These are phyloP conservation scores for Rubia occidens DNA, from an alignment of 305 asterid species.

Conservation along the genomic window DNA sequence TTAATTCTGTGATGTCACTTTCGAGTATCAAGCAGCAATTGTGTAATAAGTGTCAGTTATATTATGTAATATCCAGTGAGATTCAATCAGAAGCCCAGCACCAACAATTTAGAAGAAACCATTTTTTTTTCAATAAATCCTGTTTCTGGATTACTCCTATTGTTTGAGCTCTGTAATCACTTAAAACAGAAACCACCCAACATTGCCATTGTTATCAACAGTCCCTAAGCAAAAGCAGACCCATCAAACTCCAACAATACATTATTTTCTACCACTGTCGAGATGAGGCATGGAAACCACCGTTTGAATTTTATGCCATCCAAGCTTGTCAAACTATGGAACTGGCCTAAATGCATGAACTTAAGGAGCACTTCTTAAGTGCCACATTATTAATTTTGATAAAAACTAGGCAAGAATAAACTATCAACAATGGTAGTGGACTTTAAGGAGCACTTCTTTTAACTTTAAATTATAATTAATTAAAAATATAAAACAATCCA, in stretches of 20 bases:
- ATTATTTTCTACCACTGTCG: not conserved
- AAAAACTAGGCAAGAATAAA: no score
- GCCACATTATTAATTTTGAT: no score
- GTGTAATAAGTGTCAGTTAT: not conserved
- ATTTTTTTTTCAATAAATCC: no score
- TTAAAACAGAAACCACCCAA: not conserved
- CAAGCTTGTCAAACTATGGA: no score
- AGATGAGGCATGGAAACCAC: not conserved
- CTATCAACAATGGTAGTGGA: no score
- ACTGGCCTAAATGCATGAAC: no score
- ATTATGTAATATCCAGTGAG: no score
- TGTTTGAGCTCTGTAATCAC: no score
- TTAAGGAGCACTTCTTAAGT: no score
- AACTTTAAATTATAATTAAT: no score
- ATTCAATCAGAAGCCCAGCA: not conserved
- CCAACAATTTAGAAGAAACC: not conserved
- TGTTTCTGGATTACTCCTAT: not conserved
- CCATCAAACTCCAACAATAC: not conserved
- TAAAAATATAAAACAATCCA: no score
- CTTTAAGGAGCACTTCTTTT: no score
- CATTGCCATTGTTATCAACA: not conserved
- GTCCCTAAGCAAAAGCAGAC: not conserved
- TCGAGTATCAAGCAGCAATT: not conserved
- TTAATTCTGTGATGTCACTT: not conserved
- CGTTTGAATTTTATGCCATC: not conserved